Base-by-base conservation (phyloP, 208 protist genomes). In the Leishmania aethiopica region DNA sequence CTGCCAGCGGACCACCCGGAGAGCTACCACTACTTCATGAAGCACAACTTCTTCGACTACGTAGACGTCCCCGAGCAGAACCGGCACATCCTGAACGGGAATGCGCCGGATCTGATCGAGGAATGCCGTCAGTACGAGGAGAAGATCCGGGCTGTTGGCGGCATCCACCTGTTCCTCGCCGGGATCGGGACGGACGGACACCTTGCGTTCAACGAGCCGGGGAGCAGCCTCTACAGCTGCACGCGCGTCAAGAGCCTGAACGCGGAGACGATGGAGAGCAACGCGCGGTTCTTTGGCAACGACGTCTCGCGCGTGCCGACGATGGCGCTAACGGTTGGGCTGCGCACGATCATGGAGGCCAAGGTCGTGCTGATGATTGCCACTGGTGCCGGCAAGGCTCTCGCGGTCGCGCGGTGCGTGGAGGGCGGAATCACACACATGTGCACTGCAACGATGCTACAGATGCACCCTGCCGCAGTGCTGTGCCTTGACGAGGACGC, bases 11-110 rank as follows among this genome's bases (percentile, higher is more conserved):
- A 98, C 40, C 98, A 99, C 88, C 91, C 95, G 32, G 94, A 99
- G 90, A 95, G 89, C 75, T 99, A 99, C 82, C 96, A 98, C 89
- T 97, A 94, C 84, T 99, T 99, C 82, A 99, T 99, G 98, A 94
- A 95, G 87, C 85, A 94, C 47, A 97, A 99, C 90, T 92, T 99
- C 55, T 99, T 99, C 83, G 89, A 95, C 47, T 97, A 98, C 89
- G 94, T 99, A 22, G 96, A 99, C 87, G 97, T 99, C 66, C 83
- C 89, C 0, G 88, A 89, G 60, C 83, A 95, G 45, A 98, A 99
- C 86, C 88, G 94, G 22, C 86, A 99, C 88, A 97, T 99, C 35
- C 90, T 99, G 25, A 88, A 99, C 86, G 98, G 98, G 57, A 99
- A 96, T 32, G 96, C 95, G 8, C n/a, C 79, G 0, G 93, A 99